Evolutionary conservation across 2,329 filamentous ascomycete species (phyloP).

Genomic region (Ophiostoma ulmi): DNA sequence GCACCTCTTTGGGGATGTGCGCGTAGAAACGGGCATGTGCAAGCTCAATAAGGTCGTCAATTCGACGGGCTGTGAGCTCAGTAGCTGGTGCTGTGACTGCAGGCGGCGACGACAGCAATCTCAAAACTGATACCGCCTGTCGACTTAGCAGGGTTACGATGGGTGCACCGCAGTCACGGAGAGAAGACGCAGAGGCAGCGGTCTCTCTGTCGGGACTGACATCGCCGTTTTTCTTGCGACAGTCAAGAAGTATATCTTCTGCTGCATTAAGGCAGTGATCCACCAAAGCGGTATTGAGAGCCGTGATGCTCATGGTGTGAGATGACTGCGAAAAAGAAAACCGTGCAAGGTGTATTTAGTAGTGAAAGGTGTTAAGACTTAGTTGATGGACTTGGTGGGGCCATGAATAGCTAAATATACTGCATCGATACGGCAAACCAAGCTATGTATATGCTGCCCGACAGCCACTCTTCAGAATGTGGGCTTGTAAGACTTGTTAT

Average conservation of each 20-base stretch:
- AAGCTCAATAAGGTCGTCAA: conserved; percentile 54
- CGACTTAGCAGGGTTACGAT: conserved; percentile 29
- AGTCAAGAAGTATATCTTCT: conserved; percentile 20
- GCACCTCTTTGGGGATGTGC: conserved; percentile 62
- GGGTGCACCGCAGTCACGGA: conserved; percentile 27
- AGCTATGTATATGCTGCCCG: not conserved
- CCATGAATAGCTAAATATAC: not conserved
- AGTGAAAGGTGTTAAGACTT: not conserved
- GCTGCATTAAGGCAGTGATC: conserved; percentile 25
- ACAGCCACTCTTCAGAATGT: not conserved
- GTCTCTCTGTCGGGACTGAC: not conserved
- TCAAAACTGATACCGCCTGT: conserved; percentile 25
- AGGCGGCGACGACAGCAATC: not conserved
- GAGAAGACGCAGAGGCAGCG: not conserved
- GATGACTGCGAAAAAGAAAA: not conserved
- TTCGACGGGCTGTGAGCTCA: conserved; percentile 34
- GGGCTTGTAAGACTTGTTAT: not conserved
- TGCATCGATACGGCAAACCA: not conserved
- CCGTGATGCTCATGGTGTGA: not conserved
- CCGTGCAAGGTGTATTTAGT: not conserved
- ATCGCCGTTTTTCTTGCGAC: not conserved
- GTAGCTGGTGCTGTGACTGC: not conserved
- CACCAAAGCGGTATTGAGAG: conserved; percentile 11
- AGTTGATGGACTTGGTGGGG: not conserved
- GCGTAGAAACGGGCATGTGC: conserved; percentile 65